Conservation (phyloP, 2,329 filamentous ascomycete genomes). For the Ophiostoma sp. region DNA sequence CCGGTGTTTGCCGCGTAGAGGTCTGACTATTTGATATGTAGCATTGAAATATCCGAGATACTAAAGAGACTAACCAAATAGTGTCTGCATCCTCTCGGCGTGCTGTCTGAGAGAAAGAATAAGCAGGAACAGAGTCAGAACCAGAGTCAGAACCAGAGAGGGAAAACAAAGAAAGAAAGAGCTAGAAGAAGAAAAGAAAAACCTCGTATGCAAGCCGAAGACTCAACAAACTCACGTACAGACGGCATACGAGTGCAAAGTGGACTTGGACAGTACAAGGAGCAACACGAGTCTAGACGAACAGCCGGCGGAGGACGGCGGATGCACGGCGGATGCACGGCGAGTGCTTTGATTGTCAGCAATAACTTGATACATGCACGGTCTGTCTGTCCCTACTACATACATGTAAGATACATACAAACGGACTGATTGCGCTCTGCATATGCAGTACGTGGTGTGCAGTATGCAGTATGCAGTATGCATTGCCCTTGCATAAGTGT, state of each 20-base stretch:
- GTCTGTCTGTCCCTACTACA: not conserved
- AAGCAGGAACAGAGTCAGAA: not conserved
- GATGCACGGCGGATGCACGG: no score
- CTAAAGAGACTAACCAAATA: no score
- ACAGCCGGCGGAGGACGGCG: no score
- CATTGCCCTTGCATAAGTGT: constrained; percentile 13
- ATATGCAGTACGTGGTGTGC: not conserved
- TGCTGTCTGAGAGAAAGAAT: not conserved
- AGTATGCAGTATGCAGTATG: constrained; percentile 2
- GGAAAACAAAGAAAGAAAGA: not conserved
- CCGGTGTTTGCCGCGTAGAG: not conserved
- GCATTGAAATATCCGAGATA: no score
- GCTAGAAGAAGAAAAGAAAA: not conserved
- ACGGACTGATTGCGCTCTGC: not conserved
- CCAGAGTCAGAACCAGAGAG: not conserved
- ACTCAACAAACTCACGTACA: not conserved
- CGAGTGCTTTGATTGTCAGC: not conserved
- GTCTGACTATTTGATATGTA: no score
- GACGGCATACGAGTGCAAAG: no score
- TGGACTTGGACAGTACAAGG: no score
- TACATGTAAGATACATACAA: not conserved
- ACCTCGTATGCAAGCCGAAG: not conserved
- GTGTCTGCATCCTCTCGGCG: no score
- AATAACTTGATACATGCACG: not conserved
- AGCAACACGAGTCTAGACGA: no score